A percentile compares a stretch with the other conserved stretches of the same genome.
Evolutionary conservation across 805 yeast species (phyloP).

Genomic region (Komagataella kurtzmanii): DNA sequence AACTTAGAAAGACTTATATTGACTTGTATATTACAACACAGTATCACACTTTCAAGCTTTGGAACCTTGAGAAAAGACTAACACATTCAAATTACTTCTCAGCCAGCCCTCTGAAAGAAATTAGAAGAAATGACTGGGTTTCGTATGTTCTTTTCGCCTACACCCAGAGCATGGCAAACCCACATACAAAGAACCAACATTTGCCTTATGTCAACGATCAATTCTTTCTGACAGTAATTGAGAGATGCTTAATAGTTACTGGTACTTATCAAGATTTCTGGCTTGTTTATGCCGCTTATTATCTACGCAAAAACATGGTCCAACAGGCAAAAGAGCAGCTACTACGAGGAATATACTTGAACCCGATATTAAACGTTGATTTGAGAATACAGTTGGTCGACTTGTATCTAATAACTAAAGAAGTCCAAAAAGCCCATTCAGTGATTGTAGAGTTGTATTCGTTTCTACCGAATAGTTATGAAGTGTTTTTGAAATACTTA

Average conservation of each 20-base stretch:
- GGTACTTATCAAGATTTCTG: constrained; percentile 33
- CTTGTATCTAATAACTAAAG: constrained; percentile 23
- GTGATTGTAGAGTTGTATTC: constrained; percentile 12
- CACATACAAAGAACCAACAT: constrained; percentile 7
- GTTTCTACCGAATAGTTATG: constrained; percentile 19
- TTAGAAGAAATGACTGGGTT: constrained; percentile 40
- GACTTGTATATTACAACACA: constrained; percentile 46
- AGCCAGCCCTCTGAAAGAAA: constrained; percentile 13
- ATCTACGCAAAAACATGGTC: constrained; percentile 15
- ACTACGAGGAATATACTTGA: constrained; percentile 18
- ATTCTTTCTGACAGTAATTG: constrained; percentile 23
- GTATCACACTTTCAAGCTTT: constrained; percentile 33
- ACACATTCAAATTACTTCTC: neutral
- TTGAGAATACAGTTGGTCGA: constrained; percentile 29
- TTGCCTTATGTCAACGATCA: constrained; percentile 10
- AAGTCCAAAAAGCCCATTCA: constrained; percentile 24
- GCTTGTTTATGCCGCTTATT: constrained; percentile 33
- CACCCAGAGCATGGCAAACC: neutral
- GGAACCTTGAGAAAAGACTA: constrained; percentile 31
- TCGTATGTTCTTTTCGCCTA: constrained; percentile 32
- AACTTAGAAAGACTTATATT: constrained; percentile 30
- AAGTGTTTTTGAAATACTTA: constrained; percentile 26
- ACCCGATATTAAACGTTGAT: constrained; percentile 14
- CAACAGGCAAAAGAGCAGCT: constrained; percentile 25
- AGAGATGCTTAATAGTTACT: constrained; percentile 32